Evolutionary conservation across 2,329 filamentous ascomycete genomes (phyloP).

Genomic region (Xylariales sp.): DNA sequence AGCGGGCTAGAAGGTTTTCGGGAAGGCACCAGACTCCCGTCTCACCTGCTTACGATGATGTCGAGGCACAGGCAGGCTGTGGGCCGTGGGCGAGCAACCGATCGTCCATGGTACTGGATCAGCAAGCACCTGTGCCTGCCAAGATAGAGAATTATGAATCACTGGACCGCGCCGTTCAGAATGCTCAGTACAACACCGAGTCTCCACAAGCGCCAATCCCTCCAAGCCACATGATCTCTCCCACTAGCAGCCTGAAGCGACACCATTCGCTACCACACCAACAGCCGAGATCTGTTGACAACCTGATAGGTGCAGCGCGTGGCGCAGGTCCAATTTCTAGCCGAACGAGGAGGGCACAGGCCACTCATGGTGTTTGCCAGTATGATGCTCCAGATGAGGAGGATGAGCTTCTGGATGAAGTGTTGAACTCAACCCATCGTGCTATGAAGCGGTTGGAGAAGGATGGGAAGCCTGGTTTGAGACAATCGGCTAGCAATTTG

Average conservation of each 20-base stretch:
- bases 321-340: constrained; percentile 64
- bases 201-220: constrained; percentile 42
- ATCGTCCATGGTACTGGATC: constrained; percentile 77
- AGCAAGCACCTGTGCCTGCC: constrained; percentile 36
- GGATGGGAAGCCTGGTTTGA: constrained; percentile 43
- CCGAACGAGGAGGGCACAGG: constrained; percentile 74
- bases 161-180: constrained; percentile 53
- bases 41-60: constrained; percentile 76
- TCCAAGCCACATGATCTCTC: constrained; percentile 46
- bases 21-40: constrained; percentile 81
- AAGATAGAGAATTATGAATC: constrained; percentile 57
- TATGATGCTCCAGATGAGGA: constrained; percentile 97
- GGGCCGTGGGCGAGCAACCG: constrained; percentile 84
- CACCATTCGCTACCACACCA: constrained; percentile 63
- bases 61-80: constrained; percentile 90
- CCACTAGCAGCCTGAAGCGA: constrained; percentile 53
- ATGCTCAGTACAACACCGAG: constrained; percentile 47
- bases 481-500: constrained; percentile 62
- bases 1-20: constrained; percentile 86
- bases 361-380: constrained; percentile 69
- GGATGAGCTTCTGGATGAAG: constrained; percentile 91
- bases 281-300: constrained; percentile 61
- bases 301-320: constrained; percentile 52
- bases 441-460: constrained; percentile 69
- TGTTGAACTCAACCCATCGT: constrained; percentile 69